These are phyloP conservation scores for Trichocladium antarcticum DNA, from an alignment of 495 filamentous ascomycete species.

Conservation along the genomic window DNA sequence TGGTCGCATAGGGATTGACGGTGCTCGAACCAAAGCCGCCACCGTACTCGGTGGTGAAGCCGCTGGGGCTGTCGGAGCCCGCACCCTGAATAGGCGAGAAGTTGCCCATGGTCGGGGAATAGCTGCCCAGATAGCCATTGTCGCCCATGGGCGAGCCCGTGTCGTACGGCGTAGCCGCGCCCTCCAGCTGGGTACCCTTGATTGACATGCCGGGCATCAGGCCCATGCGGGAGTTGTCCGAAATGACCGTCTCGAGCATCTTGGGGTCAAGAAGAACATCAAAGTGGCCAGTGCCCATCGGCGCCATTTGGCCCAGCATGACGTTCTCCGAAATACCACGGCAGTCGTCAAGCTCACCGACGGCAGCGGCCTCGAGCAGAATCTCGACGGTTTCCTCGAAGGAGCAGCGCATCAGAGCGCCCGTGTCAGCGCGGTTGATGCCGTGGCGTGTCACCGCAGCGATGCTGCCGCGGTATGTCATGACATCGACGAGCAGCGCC, in stretches of 20 bases:
- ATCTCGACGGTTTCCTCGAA: slow-evolving; percentile 99
- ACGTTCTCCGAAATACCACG: slow-evolving; percentile 97
- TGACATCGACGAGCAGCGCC: slow-evolving; percentile 92
- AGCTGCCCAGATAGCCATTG: slow-evolving; percentile 49
- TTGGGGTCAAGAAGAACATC: slow-evolving; percentile 85
- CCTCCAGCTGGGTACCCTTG: slow-evolving; percentile 63
- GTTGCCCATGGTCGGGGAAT: slow-evolving; percentile 65
- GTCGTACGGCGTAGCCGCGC: slow-evolving; percentile 91
- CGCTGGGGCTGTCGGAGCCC: slow-evolving; percentile 62
- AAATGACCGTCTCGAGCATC: slow-evolving; percentile 90
- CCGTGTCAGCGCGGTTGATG: slow-evolving; percentile 96
- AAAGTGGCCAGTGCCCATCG: slow-evolving; percentile 90
- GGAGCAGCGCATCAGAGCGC: slow-evolving; percentile 97
- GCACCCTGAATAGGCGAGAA: slow-evolving; percentile 85
- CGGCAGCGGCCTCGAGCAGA: slow-evolving; percentile 83
- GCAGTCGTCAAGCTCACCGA: slow-evolving; percentile 93
- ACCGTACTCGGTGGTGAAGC: slow-evolving; percentile 51
- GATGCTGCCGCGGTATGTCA: slow-evolving; percentile 87
- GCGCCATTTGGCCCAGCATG: slow-evolving; percentile 94
- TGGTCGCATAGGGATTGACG: slow-evolving; percentile 59
- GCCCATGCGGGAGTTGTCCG: slow-evolving; percentile 72
- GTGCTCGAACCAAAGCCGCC: slow-evolving; percentile 41
- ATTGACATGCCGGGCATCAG: slow-evolving; percentile 64
- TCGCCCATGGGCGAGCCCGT: slow-evolving; percentile 79
- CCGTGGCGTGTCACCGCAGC: slow-evolving; percentile 96